phyloP scores from a whole-genome alignment of 768 basidiomycete genomes.

The Collybia sp. region DNA sequence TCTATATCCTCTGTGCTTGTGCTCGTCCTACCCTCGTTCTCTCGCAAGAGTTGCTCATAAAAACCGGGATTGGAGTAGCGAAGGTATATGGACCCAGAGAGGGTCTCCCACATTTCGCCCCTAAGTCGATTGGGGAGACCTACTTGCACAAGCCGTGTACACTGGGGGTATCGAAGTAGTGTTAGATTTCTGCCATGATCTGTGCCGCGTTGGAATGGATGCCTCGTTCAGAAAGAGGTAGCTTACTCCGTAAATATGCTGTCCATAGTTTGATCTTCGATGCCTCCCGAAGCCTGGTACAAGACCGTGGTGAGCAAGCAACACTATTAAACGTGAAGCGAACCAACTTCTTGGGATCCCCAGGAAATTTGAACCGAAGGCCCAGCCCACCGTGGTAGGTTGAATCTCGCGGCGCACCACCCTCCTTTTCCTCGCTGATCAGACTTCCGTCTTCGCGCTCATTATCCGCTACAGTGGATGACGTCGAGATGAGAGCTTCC shows the following conservation, averaged over 20 bases:
- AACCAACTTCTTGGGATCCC: constrained; percentile 81
- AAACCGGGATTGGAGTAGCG: constrained; percentile 83
- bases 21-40: constrained; percentile 73
- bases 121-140: constrained; percentile 92
- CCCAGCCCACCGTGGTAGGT: constrained; percentile 78
- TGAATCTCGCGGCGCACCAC: constrained; percentile 37
- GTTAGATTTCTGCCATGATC: constrained; percentile 95
- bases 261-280: constrained; percentile 97
- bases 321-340: neutral
- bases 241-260: constrained; percentile 73
- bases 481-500: constrained; percentile 70
- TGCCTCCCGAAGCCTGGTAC: constrained; percentile 71
- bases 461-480: constrained; percentile 52
- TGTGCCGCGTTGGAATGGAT: constrained; percentile 23
- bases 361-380: constrained; percentile 83
- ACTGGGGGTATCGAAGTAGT: constrained; percentile 91
- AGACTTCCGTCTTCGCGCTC: constrained; percentile 69
- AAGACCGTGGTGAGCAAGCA: constrained; percentile 6
- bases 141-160: constrained; percentile 95
- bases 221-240: neutral
- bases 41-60: constrained; percentile 70
- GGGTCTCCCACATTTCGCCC: constrained; percentile 97
- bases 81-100: constrained; percentile 90
- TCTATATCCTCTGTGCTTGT: constrained; percentile 98
- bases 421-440: constrained; percentile 48